Base-by-base conservation (phyloP, 2,329 filamentous ascomycete genomes). In the Achaetomium macrosporum region DNA sequence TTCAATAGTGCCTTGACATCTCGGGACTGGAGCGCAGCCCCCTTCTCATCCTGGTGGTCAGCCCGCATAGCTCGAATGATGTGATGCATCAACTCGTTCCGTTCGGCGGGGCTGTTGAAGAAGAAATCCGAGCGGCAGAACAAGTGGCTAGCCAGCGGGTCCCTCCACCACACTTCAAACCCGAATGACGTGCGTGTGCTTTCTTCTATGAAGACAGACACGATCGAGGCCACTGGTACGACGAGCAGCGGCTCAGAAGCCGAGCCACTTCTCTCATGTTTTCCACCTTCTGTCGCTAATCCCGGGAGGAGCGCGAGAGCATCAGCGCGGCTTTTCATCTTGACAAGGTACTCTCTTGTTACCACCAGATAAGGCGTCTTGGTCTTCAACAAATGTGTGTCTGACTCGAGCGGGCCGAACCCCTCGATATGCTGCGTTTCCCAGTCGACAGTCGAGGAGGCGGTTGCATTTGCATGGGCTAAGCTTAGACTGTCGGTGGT, bases 111-210 rank as follows among this genome's bases (percentile, higher is more conserved):
- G 30, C 75, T 63, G 44, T 65, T 66, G 60, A 82, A 80, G 61
- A 76, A 76, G 36, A 81, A 65, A 37, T 75, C 73, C 2, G 74
- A 66, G 53, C 73, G 76, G 53, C 68, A 68, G 56, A 77, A 80
- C 13, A 71, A 67, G 39, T 76, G 66, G 12, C 70, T 68, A 2
- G 73, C 71, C 51, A 71, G 63, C 13, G 51, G 55, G 41, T 73
- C 73, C 53, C 71, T 74, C 78, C 78, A 82, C 77, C 78, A 82
- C 2, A 81, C 69, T 60, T 82, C 78, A 47, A 82, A 64, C 6
- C 76, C 76, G 42, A 76, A 78, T 7, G 74, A 72, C 12, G 76
- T 72, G 43, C 73, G 70, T 1, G 71, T 71, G 41, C 71, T 73
- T 59, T 81, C 77, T 30, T 77, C 74, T 30, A 72, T 72, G 57